Base-by-base conservation (phyloP, 2,329 filamentous ascomycete species). In the Pseudogymnoascus sp. region DNA sequence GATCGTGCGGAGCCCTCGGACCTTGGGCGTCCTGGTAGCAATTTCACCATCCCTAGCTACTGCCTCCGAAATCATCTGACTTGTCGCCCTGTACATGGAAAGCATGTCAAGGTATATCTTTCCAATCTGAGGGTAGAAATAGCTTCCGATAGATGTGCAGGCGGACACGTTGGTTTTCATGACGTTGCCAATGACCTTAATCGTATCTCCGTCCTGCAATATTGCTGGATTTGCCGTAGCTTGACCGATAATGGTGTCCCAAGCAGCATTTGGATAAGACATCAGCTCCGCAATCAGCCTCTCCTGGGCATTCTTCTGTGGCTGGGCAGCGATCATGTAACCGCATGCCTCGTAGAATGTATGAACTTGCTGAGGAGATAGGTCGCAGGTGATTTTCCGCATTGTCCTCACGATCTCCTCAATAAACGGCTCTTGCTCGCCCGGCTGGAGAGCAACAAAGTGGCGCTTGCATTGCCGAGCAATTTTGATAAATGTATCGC, bases 121-220 rank as follows among this genome's bases (percentile, higher is more conserved):
- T 41, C 93, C 94, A 69, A 99, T 96, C 74, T 99, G 94, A 11
- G 94, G 93, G 72, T 96, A 97, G 76, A 99, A 99, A 77, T 97
- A 99, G 60, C 91, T 87, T 35, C 95, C 94, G 63, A 99, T 94
- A 0, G 94, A 97, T 36, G 90, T 91, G 75, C 94, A 99, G 36
- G 94, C 94, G n/a, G 95, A 93, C 4, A 99, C 94, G 70, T 99
- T 99, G 0, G 94, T 99, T 84, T 99, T 99, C 94, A 99, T 99
- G 73, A 99, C 97, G 77, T 99, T 99, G 68, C 94, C 94, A 66
- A 99, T 92, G 68, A 99, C 88, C 80, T 99, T 99, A 79, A 99
- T 97, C 0, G 92, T 96, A 69, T 99, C 92, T 9, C 87, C 81
- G 71, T 97, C 92, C 74, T 97, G 91, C 11, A 99, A 82, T 68